A percentile compares a stretch with the other conserved stretches of the same genome.
These are phyloP conservation scores for Bipolaris sorokiniana DNA, from an alignment of 2,329 filamentous ascomycete species.

Conservation along the genomic window DNA sequence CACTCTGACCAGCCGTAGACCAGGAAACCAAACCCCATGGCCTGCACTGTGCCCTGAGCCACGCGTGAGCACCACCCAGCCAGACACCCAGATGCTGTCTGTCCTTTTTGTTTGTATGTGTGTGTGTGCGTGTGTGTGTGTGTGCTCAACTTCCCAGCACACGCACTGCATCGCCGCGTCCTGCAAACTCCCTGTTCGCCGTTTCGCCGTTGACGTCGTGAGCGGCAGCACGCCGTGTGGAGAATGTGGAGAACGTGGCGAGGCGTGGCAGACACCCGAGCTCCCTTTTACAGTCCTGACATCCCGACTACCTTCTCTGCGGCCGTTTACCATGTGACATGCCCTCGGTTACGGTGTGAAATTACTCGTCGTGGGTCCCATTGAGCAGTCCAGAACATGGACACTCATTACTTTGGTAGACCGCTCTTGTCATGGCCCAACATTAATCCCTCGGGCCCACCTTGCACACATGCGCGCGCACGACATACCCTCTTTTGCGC, in stretches of 20 bases:
- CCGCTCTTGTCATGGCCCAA: not conserved
- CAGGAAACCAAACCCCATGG: constrained; percentile 22
- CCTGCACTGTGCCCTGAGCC: constrained; percentile 2
- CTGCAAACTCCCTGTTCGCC: no score
- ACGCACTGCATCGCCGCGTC: no score
- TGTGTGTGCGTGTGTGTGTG: no score
- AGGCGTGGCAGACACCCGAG: constrained; percentile 2
- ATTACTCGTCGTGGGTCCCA: not conserved
- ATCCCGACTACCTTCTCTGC: not conserved
- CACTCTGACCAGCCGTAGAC: constrained; percentile 22
- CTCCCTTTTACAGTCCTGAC: not conserved
- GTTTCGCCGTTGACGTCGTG: not conserved
- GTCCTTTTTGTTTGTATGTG: not conserved
- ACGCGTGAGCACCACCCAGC: not conserved
- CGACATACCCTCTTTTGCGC: not conserved
- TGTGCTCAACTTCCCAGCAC: no score
- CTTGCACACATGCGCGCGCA: not conserved
- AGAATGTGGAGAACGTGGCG: constrained; percentile 4
- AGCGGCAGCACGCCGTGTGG: not conserved
- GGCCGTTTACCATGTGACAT: not conserved
- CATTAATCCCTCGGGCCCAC: not conserved
- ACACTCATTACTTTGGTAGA: not conserved
- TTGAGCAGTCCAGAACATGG: not conserved
- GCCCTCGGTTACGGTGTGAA: not conserved
- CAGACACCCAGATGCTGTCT: not conserved